Evolutionary conservation across 2,329 filamentous ascomycete species (phyloP), one percentile per base, ranked within the genome.

Genomic region (Capronia americana): DNA sequence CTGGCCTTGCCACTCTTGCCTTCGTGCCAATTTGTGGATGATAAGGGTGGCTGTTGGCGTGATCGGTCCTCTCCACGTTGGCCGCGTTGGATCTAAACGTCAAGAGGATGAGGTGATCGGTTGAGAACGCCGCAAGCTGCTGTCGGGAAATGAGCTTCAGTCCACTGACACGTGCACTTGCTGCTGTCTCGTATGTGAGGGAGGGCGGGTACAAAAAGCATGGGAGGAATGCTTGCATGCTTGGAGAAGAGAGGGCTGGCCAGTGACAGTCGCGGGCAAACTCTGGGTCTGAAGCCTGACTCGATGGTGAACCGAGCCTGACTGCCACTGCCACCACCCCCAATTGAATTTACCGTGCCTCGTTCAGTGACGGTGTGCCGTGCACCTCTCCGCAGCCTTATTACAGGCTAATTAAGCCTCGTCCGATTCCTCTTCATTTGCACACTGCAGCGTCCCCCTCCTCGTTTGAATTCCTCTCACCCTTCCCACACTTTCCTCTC

Each of bases 401-500:
- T 61, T 61, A 67, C 67, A 65, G 68, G 68, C 65, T 69, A 69
- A 66, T 55, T 55, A 69, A 69, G 68, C 68, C 68, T 69, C 63
- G 68, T 67, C 65, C 55, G 63, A 54, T 51, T 62, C 48, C 53
- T 51, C 63, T 48, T 51, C 61, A 51, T 64, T 63, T 53, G 57
- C 57, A 57, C 57, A 55, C 26, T 53, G 58, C 44, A 54, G 58
- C 50, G 56, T 64, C 61, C 61, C 57, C 57, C 56, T 64, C 59
- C 38, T 32, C 58, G 17, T 64, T 48, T 34, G 58, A 61, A 61
- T 61, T 61, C 58, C 58, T 61, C 58, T 62, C 60, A 62, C 60
- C 60, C 60, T 55, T 50, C 61, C 61, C 61, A 51, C 54, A 53
- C 41, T 57, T 54, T 61, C 58, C 34, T 54, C 24, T 57, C 48